These are phyloP conservation scores for Neurospora cerealis DNA, from an alignment of 495 filamentous ascomycete species.

Conservation along the genomic window DNA sequence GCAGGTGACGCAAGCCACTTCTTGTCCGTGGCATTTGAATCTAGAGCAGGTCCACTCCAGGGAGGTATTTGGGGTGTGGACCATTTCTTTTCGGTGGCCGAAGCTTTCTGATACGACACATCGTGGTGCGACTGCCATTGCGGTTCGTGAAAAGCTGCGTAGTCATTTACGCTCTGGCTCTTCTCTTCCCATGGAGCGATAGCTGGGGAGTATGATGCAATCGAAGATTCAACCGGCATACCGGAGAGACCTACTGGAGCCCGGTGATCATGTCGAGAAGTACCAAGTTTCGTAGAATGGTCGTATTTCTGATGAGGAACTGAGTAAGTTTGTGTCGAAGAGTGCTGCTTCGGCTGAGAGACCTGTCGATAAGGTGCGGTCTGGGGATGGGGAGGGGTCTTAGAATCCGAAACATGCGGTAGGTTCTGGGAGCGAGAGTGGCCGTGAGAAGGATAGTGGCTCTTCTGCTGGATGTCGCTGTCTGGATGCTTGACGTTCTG, in stretches of 20 bases:
- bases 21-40: not conserved
- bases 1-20: rapidly evolving
- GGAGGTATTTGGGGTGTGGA: not conserved
- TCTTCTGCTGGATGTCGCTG: not conserved
- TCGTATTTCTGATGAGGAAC: too few relatives aligned
- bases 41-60: not conserved
- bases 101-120: rapidly evolving
- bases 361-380: not conserved
- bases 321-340: too few relatives aligned
- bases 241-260: not conserved
- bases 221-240: not conserved
- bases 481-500: not conserved
- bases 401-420: too few relatives aligned
- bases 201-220: not conserved
- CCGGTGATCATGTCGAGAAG: not conserved
- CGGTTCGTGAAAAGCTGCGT: not conserved
- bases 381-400: not conserved
- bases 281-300: too few relatives aligned
- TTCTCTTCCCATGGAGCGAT: not conserved
- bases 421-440: not conserved
- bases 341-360: not conserved
- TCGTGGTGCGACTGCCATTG: not conserved
- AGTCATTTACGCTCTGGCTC: not conserved
- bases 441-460: rapidly evolving
- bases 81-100: not conserved